Evolutionary conservation across 345 rosid species (phyloP), one percentile per base, ranked within the genome.

Genomic region (Arabidopsis suecica): DNA sequence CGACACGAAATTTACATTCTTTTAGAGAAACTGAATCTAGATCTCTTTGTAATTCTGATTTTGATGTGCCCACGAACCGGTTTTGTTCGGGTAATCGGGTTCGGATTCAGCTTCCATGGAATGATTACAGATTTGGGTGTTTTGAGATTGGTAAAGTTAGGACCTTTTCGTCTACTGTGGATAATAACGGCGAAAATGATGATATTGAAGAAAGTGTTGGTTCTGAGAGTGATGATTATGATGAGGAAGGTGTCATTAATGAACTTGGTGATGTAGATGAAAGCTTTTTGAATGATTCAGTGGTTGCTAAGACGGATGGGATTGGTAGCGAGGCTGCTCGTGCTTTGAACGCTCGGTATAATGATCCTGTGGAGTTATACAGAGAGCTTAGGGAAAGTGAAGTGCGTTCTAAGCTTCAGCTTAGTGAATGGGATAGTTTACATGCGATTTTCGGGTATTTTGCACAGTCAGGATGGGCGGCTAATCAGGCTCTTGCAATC

Each of bases 401-500:
- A 75, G 73, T 53, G 78, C 68, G 78, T 36, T 79, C 23, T 41
- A 88, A 80, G 71, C 57, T 85, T 41, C 77, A 49, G 40, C 83
- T 44, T 12, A 45, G 72, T 6, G 88, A 88, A 44, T 84, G 76
- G 78, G 83, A 84, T 66, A 72, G 70, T 16, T 7, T 94, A 50
- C 68, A 47, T 2, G 88, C 83, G 60, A 82, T 91, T 65, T 91
- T 94, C 38, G 60, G 28, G 7, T 76, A 37, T 71, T 88, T 91
- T 69, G 55, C 83, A 0, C 78, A 63, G 20, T 94, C 98, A 0
- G 93, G 93, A 0, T 88, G 96, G 97, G 98, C 90, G 20, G 85
- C 90, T 49, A 81, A 87, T 74, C 98, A 94, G 74, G 89, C 96
- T 62, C 93, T 94, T 76, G 97, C 88, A 9, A 83, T 89, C 57